These are phyloP conservation scores for Penicillium angulare DNA, from an alignment of 495 filamentous ascomycete genomes.

Conservation along the genomic window DNA sequence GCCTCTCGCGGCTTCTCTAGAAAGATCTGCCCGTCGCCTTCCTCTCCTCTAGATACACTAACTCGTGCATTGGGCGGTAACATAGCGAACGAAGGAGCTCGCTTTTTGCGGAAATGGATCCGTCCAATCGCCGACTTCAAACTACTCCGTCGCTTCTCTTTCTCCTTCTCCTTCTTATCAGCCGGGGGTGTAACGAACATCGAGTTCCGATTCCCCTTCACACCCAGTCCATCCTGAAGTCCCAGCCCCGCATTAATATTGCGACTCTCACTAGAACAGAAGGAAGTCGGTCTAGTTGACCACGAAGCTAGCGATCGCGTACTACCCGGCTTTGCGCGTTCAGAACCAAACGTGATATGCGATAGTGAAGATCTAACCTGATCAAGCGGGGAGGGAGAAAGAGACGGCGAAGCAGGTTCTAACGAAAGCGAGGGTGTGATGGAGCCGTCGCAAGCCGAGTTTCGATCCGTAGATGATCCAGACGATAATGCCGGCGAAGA, in stretches of 20 bases:
- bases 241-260: constrained; percentile 12
- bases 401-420: constrained; percentile 16
- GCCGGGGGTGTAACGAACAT: constrained; percentile 31
- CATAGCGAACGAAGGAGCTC: constrained; percentile 28
- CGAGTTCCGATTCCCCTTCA: constrained; percentile 24
- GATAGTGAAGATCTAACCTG: constrained; percentile 36
- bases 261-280: constrained; percentile 39
- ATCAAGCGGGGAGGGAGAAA: constrained; percentile 25
- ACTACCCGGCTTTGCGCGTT: constrained; percentile 33
- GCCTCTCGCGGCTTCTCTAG: constrained; percentile 24
- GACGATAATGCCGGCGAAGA: constrained; percentile 39
- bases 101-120: constrained; percentile 40
- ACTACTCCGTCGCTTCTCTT: constrained; percentile 34
- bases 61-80: constrained; percentile 33
- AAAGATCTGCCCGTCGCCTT: constrained; percentile 29
- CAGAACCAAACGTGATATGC: constrained; percentile 38
- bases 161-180: constrained; percentile 36
- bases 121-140: constrained; percentile 41
- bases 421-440: constrained; percentile 21
- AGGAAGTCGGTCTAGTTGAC: constrained; percentile 44
- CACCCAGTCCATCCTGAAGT: constrained; percentile 9
- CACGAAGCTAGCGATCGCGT: constrained; percentile 41
- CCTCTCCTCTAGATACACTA: constrained; percentile 23
- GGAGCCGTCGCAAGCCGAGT: constrained; percentile 31
- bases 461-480: constrained; percentile 39